A percentile compares a stretch with the other conserved stretches of the same genome.
Conservation (phyloP, 148 eudicot species). For the Rhododendron williamsianum region DNA sequence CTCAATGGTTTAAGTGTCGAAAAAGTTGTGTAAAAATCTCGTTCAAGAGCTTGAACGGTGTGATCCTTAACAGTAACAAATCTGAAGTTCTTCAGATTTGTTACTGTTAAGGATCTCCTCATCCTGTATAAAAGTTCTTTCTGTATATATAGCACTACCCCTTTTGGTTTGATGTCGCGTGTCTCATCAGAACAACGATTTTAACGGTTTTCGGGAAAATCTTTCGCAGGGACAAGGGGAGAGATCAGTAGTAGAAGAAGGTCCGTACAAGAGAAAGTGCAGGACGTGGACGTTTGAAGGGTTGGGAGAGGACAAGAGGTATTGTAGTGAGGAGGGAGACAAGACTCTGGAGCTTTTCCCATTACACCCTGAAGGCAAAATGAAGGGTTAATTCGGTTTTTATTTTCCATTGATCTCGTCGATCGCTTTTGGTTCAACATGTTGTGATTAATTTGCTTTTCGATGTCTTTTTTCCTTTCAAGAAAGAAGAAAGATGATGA, state of each 20-base stretch:
- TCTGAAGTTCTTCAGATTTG: background rate
- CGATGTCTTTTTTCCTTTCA: conserved; percentile 30
- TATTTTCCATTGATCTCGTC: background rate
- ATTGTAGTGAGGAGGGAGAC: conserved; percentile 32
- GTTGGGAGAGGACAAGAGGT: conserved; percentile 24
- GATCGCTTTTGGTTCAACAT: background rate
- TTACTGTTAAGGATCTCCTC: background rate
- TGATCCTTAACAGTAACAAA: background rate
- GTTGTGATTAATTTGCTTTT: conserved; percentile 7
- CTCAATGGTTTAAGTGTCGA: background rate
- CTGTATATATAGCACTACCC: no score
- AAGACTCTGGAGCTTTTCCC: conserved; percentile 87
- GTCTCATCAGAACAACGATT: background rate
- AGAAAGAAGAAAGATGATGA: conserved; percentile 49
- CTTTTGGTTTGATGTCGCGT: background rate
- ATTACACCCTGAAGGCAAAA: conserved; percentile 70
- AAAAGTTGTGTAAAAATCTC: no score
- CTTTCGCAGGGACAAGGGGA: conserved; percentile 34
- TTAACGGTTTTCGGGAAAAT: background rate
- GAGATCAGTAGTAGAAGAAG: conserved; percentile 28
- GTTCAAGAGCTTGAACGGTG: background rate
- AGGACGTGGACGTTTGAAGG: conserved; percentile 58
- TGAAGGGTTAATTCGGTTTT: conserved; percentile 13
- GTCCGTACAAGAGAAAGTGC: conserved; percentile 69
- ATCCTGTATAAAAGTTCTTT: background rate